Percentiles rank a stretch among this genome's conserved stretches.
Evolutionary conservation across 805 yeast genomes (phyloP).

Genomic region (Myxozyma geophila): DNA sequence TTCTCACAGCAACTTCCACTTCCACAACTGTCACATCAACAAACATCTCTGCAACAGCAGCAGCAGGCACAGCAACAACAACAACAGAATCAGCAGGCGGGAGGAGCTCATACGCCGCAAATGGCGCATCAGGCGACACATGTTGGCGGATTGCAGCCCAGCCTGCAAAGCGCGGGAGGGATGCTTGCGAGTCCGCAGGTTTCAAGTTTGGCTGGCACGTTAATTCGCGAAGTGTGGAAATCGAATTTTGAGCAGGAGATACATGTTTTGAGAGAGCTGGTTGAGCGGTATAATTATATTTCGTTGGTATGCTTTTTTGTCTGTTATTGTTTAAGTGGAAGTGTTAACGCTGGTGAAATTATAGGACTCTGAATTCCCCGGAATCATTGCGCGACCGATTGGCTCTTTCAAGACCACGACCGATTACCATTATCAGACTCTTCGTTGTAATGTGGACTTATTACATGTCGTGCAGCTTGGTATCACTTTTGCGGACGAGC

Average conservation of each 20-base stretch:
- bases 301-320: constrained; percentile 37
- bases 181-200: constrained; percentile 26
- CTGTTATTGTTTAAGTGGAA: constrained; percentile 49
- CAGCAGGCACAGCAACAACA: constrained; percentile 28
- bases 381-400: constrained; percentile 93
- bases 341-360: constrained; percentile 42
- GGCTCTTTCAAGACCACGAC: constrained; percentile 87
- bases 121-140: constrained; percentile 27
- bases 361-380: constrained; percentile 91
- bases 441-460: constrained; percentile 88
- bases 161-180: constrained; percentile 26
- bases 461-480: constrained; percentile 86
- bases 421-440: constrained; percentile 94
- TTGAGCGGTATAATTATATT: constrained; percentile 47
- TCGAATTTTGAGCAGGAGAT: constrained; percentile 50
- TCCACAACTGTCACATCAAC: constrained; percentile 13
- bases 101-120: constrained; percentile 34
- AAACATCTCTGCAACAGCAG: constrained; percentile 6
- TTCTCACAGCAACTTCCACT: constrained; percentile 21
- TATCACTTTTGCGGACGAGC: constrained; percentile 68
- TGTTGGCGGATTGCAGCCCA: constrained; percentile 28
- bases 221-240: constrained; percentile 48
- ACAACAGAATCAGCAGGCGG: constrained; percentile 26
- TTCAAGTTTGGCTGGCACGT: constrained; percentile 20
- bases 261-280: constrained; percentile 46